A percentile compares a stretch with the other conserved stretches of the same genome.
Evolutionary conservation across 257 asterid genomes (phyloP).

Genomic region (Avicennia marina): DNA sequence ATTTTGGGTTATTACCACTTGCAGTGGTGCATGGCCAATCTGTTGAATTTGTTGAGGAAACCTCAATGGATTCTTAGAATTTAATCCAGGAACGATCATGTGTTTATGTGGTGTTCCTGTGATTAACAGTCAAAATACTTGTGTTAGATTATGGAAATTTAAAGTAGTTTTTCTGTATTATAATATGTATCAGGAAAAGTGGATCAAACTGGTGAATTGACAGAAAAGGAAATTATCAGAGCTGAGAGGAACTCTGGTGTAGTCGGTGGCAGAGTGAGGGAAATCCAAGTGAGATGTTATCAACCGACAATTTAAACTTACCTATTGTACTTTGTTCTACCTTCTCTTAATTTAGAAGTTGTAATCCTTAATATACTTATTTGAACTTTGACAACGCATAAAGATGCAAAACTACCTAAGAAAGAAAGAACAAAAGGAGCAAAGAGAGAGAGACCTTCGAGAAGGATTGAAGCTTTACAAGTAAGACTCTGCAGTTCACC

Average conservation of each 20-base stretch:
- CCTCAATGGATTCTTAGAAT: background rate
- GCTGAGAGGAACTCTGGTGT: constrained; percentile 84
- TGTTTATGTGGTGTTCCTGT: background rate
- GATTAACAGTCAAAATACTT: background rate
- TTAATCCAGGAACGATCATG: background rate
- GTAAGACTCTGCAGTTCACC: constrained; percentile 34
- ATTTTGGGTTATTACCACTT: too few relatives aligned
- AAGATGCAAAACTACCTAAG: constrained; percentile 66
- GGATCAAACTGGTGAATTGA: constrained; percentile 62
- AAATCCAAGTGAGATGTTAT: constrained; percentile 92
- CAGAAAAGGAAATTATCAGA: constrained; percentile 83
- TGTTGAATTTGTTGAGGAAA: background rate
- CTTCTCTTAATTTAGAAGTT: background rate
- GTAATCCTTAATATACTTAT: background rate
- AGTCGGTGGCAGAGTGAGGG: constrained; percentile 68
- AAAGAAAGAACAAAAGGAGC: constrained; percentile 65
- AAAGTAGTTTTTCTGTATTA: background rate
- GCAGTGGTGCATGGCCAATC: too few relatives aligned
- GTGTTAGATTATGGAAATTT: background rate
- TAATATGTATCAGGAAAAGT: constrained; percentile 53
- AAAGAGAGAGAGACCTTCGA: constrained; percentile 70
- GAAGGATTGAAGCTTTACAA: constrained; percentile 80
- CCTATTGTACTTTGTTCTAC: background rate
- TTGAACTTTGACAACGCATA: background rate
- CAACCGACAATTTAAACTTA: background rate